Percentiles rank a stretch among this genome's conserved stretches.
These are phyloP conservation scores for Lasiodiplodia hormozganensis DNA, from an alignment of 2,329 filamentous ascomycete species.

Conservation along the genomic window DNA sequence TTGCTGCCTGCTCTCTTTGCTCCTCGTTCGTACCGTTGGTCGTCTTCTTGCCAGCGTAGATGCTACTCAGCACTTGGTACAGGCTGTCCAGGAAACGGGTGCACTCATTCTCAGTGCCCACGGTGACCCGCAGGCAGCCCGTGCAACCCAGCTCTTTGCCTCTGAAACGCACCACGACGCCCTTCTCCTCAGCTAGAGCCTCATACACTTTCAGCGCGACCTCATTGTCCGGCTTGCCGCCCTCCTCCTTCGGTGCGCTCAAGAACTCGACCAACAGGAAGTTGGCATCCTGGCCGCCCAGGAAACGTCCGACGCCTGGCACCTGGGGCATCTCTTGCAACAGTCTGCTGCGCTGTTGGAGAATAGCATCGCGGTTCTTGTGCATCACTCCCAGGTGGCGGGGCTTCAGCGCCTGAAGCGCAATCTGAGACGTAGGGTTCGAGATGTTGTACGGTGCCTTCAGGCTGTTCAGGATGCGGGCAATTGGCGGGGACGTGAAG, in stretches of 20 bases:
- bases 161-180: constrained; percentile 91
- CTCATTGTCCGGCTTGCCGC: constrained; percentile 77
- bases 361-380: constrained; percentile 70
- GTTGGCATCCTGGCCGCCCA: constrained; percentile 82
- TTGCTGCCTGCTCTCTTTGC: constrained; percentile 57
- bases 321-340: constrained; percentile 75
- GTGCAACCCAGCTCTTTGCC: constrained; percentile 90
- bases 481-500: constrained; percentile 78
- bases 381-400: constrained; percentile 77
- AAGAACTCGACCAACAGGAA: constrained; percentile 92
- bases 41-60: constrained; percentile 50
- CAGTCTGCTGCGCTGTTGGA: constrained; percentile 79
- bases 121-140: constrained; percentile 88
- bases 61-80: constrained; percentile 56
- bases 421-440: constrained; percentile 83
- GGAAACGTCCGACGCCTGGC: constrained; percentile 78
- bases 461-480: constrained; percentile 82
- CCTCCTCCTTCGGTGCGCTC: constrained; percentile 60
- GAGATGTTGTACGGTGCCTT: constrained; percentile 98
- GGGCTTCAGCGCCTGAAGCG: constrained; percentile 71
- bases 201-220: constrained; percentile 83
- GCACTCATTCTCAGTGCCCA: constrained; percentile 89
- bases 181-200: constrained; percentile 76
- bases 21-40: constrained; percentile 45
- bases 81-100: constrained; percentile 77